A percentile compares a stretch with the other conserved stretches of the same genome.
Conservation (phyloP, 306 rosid species). For the Vigna unguiculata region DNA sequence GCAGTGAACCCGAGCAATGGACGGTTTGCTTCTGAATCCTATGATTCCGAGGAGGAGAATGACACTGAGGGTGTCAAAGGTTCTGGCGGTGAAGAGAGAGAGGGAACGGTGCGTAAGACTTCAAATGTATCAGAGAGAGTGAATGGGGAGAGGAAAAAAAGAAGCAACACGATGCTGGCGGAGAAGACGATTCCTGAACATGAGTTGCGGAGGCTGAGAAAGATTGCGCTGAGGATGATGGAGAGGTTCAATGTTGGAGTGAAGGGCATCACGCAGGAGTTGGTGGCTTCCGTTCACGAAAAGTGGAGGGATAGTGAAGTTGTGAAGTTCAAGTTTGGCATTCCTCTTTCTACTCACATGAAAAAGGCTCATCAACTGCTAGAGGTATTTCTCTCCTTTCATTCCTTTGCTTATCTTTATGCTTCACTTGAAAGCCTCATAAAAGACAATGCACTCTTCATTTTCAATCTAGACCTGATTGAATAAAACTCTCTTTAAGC, state of each 20-base stretch:
- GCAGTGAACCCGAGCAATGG: constrained; percentile 45
- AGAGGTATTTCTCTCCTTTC: constrained; percentile 57
- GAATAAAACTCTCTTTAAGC: not conserved
- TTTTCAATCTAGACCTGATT: not conserved
- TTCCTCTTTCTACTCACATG: constrained; percentile 82
- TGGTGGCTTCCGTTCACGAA: constrained; percentile 70
- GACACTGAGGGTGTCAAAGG: not conserved
- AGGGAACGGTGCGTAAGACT: constrained; percentile 28
- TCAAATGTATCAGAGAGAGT: constrained; percentile 38
- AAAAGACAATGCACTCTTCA: constrained; percentile 25
- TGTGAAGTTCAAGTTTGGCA: constrained; percentile 81
- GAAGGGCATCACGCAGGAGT: constrained; percentile 70
- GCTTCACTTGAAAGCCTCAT: constrained; percentile 16
- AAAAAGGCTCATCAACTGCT: constrained; percentile 73
- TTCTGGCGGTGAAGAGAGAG: constrained; percentile 35
- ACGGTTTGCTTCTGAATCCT: constrained; percentile 37
- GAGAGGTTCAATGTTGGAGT: constrained; percentile 83
- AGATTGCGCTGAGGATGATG: constrained; percentile 76
- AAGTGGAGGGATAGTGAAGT: constrained; percentile 83
- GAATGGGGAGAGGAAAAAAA: constrained; percentile 50
- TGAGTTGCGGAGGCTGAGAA: constrained; percentile 84
- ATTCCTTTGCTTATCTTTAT: constrained; percentile 16
- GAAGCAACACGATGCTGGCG: constrained; percentile 65
- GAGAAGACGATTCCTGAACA: constrained; percentile 77
- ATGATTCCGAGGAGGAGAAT: constrained; percentile 26